Evolutionary conservation across 2,329 filamentous ascomycete genomes (phyloP), one percentile per base, ranked within the genome.

Genomic region (Anthostomella pinea): DNA sequence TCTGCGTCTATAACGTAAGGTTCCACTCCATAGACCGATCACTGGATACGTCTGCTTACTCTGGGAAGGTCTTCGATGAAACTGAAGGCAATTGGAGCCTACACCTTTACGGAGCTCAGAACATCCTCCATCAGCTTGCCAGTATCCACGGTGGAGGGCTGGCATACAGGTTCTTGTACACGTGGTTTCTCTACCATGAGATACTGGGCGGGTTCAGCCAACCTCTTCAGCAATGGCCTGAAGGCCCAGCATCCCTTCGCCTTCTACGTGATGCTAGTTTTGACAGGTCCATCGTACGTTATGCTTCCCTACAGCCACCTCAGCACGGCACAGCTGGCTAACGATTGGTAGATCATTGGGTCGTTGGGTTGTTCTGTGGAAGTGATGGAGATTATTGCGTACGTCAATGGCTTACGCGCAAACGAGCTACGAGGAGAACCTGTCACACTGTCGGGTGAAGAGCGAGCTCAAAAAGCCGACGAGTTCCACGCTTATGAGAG

Each of bases 161-260:
- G n/a, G 43, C 52, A 28, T 59, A 60, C 17, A 50, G 53, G 11
- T 73, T 72, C 42, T 45, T 70, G 11, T 59, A 63, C 23, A 67
- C 66, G 1, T 73, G 68, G 69, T 67, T 70, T 26, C 53, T 68
- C 6, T 72, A 73, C 37, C 68, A 72, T 35, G 64, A 70, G 33
- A 63, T 70, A 10, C 55, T 72, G 5, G 67, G 66, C 17, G 60
- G 59, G 8, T 72, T 70, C 38, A 70, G 62, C 13, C 59, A 66
- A 25, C 63, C 63, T 37, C 48, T 46, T 18, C 43, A 36, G 13
- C 48, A 56, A 30, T 52, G 49, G 25, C 44, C 46, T 9, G 35
- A 53, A 16, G 52, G 51, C 25, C 52, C 52, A 21, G 46, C 48
- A 19, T 59, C 54, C 10, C 39, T 60, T 26, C 51, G 55, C 28